A percentile compares a stretch with the other conserved stretches of the same genome.
These are phyloP conservation scores for Cyberlindnera euphorbiiphila DNA, from an alignment of 805 yeast species.

Conservation along the genomic window DNA sequence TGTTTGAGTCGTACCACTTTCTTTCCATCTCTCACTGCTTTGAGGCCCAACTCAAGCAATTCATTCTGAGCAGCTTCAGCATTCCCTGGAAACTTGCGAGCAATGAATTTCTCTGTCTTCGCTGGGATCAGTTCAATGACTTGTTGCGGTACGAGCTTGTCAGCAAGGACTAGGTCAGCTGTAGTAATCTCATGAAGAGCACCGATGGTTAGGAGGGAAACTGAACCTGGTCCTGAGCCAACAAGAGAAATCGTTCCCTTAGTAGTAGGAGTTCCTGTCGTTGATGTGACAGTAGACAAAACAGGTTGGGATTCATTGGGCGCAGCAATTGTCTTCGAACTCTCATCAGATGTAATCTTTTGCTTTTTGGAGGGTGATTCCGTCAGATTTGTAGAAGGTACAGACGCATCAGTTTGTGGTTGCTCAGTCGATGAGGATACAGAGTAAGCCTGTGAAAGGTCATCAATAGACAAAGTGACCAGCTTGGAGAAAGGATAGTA, in stretches of 20 bases:
- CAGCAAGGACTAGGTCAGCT: constrained; percentile 85
- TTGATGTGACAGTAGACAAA: no score
- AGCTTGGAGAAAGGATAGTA: constrained; percentile 75
- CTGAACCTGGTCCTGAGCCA: constrained; percentile 93
- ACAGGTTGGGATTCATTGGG: no score
- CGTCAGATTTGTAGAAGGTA: not conserved
- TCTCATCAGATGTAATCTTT: constrained; percentile 25
- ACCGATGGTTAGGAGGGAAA: constrained; percentile 76
- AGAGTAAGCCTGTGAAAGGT: constrained; percentile 43
- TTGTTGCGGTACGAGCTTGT: constrained; percentile 86
- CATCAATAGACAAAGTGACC: constrained; percentile 55
- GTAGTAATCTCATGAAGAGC: constrained; percentile 75
- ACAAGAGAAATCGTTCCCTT: constrained; percentile 72
- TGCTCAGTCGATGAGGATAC: not conserved
- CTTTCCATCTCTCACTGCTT: constrained; percentile 58
- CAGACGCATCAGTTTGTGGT: no score
- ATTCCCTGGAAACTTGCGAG: constrained; percentile 93
- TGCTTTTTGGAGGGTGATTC: constrained; percentile 1
- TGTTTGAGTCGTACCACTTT: constrained; percentile 88
- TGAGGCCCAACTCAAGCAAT: constrained; percentile 66
- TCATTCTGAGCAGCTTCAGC: constrained; percentile 93
- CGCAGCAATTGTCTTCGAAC: no score
- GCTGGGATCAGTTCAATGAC: constrained; percentile 80
- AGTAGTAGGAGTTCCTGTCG: constrained; percentile 1
- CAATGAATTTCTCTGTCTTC: constrained; percentile 73